Conservation (phyloP, 106 monocot species). For the Acorus calamus region DNA sequence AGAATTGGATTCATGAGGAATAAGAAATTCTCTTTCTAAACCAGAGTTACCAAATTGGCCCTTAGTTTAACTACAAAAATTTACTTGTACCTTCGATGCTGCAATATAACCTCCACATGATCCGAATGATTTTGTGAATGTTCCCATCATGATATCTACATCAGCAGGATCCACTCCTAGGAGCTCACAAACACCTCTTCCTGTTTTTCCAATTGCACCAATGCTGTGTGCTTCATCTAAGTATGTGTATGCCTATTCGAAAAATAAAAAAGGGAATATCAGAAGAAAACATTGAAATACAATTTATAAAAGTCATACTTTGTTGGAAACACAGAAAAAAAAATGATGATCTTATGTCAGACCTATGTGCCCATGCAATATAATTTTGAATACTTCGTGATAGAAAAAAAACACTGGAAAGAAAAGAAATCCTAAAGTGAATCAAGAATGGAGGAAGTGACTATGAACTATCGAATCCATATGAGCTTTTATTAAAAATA, state of each 20-base stretch:
- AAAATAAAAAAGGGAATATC: background rate
- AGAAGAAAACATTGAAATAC: too few species aligned
- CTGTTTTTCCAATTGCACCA: slow-evolving; percentile 65
- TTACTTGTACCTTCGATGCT: slow-evolving; percentile 52
- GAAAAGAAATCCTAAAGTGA: too few species aligned
- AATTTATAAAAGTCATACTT: too few species aligned
- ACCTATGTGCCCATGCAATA: too few species aligned
- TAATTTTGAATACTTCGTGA: too few species aligned
- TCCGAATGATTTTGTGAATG: slow-evolving; percentile 81
- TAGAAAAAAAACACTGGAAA: too few species aligned
- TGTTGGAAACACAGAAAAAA: too few species aligned
- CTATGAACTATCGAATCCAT: background rate
- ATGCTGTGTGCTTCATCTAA: slow-evolving; percentile 85
- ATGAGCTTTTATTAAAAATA: background rate
- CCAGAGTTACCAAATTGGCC: too few species aligned
- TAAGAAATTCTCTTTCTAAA: too few species aligned
- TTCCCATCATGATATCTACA: slow-evolving; percentile 87
- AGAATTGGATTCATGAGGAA: too few species aligned
- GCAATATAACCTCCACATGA: slow-evolving; percentile 88
- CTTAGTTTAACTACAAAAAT: background rate
- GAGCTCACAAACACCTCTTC: slow-evolving; percentile 74
- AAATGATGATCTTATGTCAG: too few species aligned
- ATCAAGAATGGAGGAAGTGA: too few species aligned
- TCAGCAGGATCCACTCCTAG: slow-evolving; percentile 68
- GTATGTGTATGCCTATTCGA: slow-evolving; percentile 56